phyloP scores from a whole-genome alignment of 345 rosid species.

The Turnera subulata region DNA sequence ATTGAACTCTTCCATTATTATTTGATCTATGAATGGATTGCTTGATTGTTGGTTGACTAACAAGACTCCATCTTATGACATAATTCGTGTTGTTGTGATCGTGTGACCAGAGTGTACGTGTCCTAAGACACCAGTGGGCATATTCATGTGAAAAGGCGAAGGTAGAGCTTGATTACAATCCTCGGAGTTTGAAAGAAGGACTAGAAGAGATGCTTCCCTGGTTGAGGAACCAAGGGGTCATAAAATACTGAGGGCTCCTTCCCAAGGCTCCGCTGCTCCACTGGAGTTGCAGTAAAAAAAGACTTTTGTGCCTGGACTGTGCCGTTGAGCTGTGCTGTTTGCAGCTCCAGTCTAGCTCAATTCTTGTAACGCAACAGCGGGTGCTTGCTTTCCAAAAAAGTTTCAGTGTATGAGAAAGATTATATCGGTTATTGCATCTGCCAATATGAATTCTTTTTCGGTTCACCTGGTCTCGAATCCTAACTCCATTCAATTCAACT shows the following conservation, averaged over 20 bases:
- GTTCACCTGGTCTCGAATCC: too few species aligned
- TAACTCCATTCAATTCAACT: too few species aligned
- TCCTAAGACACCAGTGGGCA: slow-evolving; percentile 82
- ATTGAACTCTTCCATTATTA: background rate
- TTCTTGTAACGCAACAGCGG: too few species aligned
- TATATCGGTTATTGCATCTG: too few species aligned
- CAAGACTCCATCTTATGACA: background rate
- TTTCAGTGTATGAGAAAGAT: too few species aligned
- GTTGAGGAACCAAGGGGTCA: slow-evolving; percentile 64
- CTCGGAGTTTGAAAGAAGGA: slow-evolving; percentile 77
- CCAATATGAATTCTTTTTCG: too few species aligned
- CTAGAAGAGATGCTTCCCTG: slow-evolving; percentile 71
- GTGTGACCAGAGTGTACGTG: slow-evolving; percentile 56
- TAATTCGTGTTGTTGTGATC: background rate
- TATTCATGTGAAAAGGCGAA: slow-evolving; percentile 85
- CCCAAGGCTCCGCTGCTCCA: too few species aligned
- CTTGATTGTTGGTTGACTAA: background rate
- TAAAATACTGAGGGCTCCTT: slow-evolving; percentile 41
- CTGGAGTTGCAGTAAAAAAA: too few species aligned
- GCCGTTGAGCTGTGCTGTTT: too few species aligned
- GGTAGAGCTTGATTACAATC: slow-evolving; percentile 67
- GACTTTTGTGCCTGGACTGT: too few species aligned
- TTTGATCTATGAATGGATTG: background rate
- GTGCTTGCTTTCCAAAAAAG: too few species aligned
- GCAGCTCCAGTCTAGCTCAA: too few species aligned